These are phyloP conservation scores for Rhodotorula sp. DNA, from an alignment of 1,284 basidiomycete genomes.

Conservation along the genomic window DNA sequence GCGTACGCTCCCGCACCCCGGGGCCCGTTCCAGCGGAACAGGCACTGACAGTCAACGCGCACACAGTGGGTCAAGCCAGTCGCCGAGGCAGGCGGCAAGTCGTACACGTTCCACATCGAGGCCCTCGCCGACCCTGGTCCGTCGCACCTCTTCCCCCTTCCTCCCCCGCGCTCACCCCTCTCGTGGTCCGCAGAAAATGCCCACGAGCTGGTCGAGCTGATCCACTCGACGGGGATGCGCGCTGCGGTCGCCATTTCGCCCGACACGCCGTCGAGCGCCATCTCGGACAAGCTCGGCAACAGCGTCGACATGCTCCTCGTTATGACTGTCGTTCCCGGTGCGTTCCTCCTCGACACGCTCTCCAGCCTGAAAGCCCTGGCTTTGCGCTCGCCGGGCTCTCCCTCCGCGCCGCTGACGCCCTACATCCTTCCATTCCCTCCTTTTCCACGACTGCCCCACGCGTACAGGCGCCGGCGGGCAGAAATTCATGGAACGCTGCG, in stretches of 20 bases:
- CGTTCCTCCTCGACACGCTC: no score
- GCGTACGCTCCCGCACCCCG: slow-evolving; percentile 58
- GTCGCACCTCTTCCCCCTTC: neutral
- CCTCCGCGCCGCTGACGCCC: no score
- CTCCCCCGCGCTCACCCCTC: neutral
- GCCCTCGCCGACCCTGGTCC: slow-evolving; percentile 63
- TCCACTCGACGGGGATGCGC: slow-evolving; percentile 76
- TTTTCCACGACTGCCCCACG: neutral
- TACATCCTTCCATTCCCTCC: neutral
- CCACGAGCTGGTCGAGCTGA: slow-evolving; percentile 70
- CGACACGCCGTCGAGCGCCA: slow-evolving; percentile 79
- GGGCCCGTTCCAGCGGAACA: no score
- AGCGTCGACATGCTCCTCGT: slow-evolving; percentile 91
- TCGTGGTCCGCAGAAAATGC: slow-evolving; percentile 63
- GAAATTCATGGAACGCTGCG: slow-evolving; percentile 91
- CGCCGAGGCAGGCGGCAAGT: slow-evolving; percentile 87
- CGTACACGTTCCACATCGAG: slow-evolving; percentile 98
- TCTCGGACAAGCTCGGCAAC: slow-evolving; percentile 76
- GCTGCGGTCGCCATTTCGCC: slow-evolving; percentile 94
- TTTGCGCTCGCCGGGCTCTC: no score
- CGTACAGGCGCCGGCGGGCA: slow-evolving; percentile 82
- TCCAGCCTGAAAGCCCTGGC: no score
- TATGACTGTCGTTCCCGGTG: slow-evolving; percentile 94
- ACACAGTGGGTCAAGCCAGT: slow-evolving; percentile 92
- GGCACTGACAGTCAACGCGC: neutral